Evolutionary conservation across 768 basidiomycete genomes (phyloP).

Genomic region (Hericium coralloides): DNA sequence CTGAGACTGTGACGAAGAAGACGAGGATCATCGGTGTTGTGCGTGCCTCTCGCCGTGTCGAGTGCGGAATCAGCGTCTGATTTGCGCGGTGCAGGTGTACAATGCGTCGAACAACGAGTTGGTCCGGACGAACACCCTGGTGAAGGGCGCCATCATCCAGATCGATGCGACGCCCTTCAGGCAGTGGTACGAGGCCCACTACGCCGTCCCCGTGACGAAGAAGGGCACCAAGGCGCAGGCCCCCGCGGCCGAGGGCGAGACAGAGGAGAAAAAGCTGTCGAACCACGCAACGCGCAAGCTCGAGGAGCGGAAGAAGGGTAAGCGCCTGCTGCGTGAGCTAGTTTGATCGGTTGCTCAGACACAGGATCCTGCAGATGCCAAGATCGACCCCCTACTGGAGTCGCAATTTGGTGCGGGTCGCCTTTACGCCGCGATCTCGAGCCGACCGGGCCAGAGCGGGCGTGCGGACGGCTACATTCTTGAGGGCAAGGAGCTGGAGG

Average conservation of each 20-base stretch:
- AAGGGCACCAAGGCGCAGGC: conserved; percentile 59
- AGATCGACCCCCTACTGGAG: conserved; percentile 86
- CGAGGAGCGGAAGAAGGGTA: conserved; percentile 89
- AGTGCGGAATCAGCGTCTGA: background rate
- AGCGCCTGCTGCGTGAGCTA: conserved; percentile 10
- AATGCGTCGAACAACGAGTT: conserved; percentile 99
- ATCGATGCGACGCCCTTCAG: conserved; percentile 98
- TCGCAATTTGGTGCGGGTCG: conserved; percentile 90
- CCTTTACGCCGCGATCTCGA: conserved; percentile 87
- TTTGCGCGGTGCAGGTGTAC: conserved; percentile 60
- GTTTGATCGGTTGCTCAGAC: conserved; percentile 1
- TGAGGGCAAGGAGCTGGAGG: conserved; percentile 98
- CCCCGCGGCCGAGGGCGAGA: conserved; percentile 44
- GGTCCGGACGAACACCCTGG: conserved; percentile 98
- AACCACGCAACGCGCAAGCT: conserved; percentile 83
- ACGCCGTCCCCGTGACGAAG: conserved; percentile 92
- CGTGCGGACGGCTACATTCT: conserved; percentile 96
- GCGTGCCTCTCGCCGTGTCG: conserved; percentile 26
- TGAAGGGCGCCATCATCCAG: conserved; percentile 95
- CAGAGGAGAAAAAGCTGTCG: conserved; percentile 69
- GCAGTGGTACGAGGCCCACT: conserved; percentile 99
- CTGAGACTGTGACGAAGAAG: conserved; percentile 90
- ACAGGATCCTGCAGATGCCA: conserved; percentile 50
- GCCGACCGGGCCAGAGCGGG: conserved; percentile 94
- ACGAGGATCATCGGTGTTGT: conserved; percentile 95